Percentiles rank a stretch among this genome's conserved stretches.
These are phyloP conservation scores for Populus hybrid DNA, from an alignment of 441 rosid genomes.

Conservation along the genomic window DNA sequence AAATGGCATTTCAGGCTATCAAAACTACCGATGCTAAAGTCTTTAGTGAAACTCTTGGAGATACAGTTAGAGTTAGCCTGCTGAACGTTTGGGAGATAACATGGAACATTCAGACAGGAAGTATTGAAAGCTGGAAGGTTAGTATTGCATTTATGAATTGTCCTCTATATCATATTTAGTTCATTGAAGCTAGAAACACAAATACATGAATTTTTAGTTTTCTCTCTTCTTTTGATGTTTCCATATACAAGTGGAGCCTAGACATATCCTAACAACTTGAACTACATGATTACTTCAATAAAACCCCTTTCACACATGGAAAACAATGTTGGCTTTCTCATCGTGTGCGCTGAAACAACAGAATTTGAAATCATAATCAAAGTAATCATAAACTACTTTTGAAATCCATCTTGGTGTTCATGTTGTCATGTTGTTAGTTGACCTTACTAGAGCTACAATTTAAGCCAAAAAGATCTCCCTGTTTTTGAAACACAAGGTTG, in stretches of 20 bases:
- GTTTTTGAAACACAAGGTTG: no score
- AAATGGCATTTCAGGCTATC: constrained; percentile 45
- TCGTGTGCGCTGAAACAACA: background rate
- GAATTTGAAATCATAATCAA: background rate
- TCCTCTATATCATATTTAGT: background rate
- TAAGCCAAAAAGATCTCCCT: no score
- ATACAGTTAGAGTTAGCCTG: constrained; percentile 50
- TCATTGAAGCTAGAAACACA: background rate
- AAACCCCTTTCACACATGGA: background rate
- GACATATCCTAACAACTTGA: background rate
- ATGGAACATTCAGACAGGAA: constrained; percentile 56
- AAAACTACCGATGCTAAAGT: constrained; percentile 40
- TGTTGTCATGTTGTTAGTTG: no score
- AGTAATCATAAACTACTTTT: background rate
- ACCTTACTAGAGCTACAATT: no score
- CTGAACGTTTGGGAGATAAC: constrained; percentile 68
- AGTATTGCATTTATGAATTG: constrained; percentile 1
- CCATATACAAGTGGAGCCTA: background rate
- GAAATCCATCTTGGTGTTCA: no score
- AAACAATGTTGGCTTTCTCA: background rate
- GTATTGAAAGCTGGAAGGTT: constrained; percentile 85
- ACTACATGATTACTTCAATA: background rate
- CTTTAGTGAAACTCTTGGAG: constrained; percentile 48
- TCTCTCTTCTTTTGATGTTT: background rate
- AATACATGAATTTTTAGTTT: background rate